Evolutionary conservation across 2,329 filamentous ascomycete species (phyloP).

Genomic region (Penicillium sp.): DNA sequence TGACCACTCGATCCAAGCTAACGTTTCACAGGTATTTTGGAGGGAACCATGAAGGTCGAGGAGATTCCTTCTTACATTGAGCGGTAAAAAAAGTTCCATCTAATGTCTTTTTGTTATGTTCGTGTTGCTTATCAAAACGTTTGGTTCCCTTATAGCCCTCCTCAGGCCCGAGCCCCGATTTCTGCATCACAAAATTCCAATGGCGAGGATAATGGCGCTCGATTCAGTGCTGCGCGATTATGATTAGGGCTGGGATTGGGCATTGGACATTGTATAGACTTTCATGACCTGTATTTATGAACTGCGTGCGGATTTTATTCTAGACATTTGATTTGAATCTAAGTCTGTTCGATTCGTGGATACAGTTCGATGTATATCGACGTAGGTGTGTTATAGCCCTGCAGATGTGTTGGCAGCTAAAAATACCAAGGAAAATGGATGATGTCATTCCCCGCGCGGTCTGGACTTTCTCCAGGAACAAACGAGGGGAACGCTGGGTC

Average conservation of each 20-base stretch:
- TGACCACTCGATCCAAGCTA: conserved; percentile 16
- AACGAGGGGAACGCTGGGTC: conserved; percentile 8
- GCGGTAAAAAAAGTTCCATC: conserved; percentile 34
- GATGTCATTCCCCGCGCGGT: conserved; percentile 11
- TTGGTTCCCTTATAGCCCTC: conserved; percentile 19
- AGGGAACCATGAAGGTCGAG: conserved; percentile 71
- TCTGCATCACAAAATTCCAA: conserved; percentile 13
- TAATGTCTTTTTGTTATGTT: conserved; percentile 2
- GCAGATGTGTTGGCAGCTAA: not conserved
- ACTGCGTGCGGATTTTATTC: conserved; percentile 1
- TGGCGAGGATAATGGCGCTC: conserved; percentile 17
- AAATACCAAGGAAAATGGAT: conserved; percentile 7
- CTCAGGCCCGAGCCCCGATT: conserved; percentile 16
- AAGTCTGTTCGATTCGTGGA: not conserved
- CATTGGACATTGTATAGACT: conserved; percentile 17
- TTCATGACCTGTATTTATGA: conserved; percentile 23
- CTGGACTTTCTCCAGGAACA: conserved; percentile 13
- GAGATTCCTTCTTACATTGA: conserved; percentile 73
- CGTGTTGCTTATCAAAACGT: conserved; percentile 23
- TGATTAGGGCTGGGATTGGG: conserved; percentile 11
- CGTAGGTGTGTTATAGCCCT: not conserved
- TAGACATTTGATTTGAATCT: conserved; percentile 1
- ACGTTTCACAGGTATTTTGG: conserved; percentile 61
- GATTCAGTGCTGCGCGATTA: conserved; percentile 20
- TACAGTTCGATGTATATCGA: not conserved